Base-by-base conservation (phyloP, 306 rosid genomes). In the Abrus pulchellus region DNA sequence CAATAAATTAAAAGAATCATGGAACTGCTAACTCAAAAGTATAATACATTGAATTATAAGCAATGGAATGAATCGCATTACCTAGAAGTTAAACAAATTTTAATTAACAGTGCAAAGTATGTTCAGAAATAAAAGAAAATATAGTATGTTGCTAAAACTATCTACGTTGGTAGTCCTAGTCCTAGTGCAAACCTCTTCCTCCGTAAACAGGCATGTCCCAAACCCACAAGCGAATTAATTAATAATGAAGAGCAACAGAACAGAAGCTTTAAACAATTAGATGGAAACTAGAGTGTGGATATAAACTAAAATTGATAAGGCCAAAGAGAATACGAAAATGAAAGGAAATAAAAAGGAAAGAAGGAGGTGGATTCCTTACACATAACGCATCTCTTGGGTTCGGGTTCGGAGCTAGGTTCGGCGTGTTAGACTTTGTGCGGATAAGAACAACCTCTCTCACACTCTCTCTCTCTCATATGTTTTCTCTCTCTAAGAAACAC, bases 361-460 rank as follows among this genome's bases (percentile, higher is more conserved):
- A 67, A 77, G 85, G 85, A n/a, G 43, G 78, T 72, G 68, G 84
- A 50, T 80, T 80, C 84, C 57, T 80, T 80, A 27, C 75, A 20
- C 68, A 80, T 5, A 52, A 65, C 80, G 84, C 61, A 80, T 63
- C 68, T 53, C 14, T 44, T 40, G 63, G 83, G 73, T 68, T 68
- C 30, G 1, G 66, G 70, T 78, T 78, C 29, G 75, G 77, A 79
- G 27, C 43, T 45, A 72, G 73, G 83, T 72, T 80, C 9, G 74
- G 61, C 14, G 4, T 45, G 90, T 72, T 14, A 85, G 94, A 92
- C 96, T 90, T 90, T 76, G 75, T 67, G 80, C 43, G 85, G 97
- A 94, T 94, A 94, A 94, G 97, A 88, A 90, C 91, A 85, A 83
- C 86, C 81, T 50, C 12, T 67, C 50, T 76, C 52, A 62, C 48